Conservation (phyloP, 2,329 filamentous ascomycete genomes). For the Diplodia seriata region DNA sequence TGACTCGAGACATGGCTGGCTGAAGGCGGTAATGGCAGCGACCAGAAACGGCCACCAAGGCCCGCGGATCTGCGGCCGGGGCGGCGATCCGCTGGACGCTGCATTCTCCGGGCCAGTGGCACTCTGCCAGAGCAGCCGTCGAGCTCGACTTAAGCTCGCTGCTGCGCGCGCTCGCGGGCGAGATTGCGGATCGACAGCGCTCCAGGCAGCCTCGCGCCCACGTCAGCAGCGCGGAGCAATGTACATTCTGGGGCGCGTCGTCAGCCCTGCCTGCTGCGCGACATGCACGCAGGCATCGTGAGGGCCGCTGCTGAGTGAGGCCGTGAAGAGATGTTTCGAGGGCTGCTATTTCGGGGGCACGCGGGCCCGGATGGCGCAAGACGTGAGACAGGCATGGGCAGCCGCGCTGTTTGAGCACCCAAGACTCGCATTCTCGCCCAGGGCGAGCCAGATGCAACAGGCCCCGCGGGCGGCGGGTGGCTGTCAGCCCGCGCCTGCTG, state of each 20-base stretch:
- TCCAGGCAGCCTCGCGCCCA: constrained; percentile 28
- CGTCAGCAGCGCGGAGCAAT: constrained; percentile 28
- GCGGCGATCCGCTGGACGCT: constrained; percentile 14
- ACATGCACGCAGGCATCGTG: constrained; percentile 16
- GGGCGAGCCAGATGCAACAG: constrained; percentile 18
- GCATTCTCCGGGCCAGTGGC: constrained; percentile 19
- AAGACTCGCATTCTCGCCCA: constrained; percentile 19
- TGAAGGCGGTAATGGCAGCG: constrained; percentile 26
- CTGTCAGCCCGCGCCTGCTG: constrained; percentile 26
- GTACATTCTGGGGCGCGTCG: constrained; percentile 24
- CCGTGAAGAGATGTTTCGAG: constrained; percentile 27
- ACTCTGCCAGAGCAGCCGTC: constrained; percentile 6
- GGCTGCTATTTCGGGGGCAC: constrained; percentile 18
- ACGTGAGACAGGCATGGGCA: constrained; percentile 23
- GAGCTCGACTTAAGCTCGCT: constrained; percentile 15
- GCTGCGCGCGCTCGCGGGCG: constrained; percentile 4
- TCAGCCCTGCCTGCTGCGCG: constrained; percentile 29
- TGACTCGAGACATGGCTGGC: constrained; percentile 28
- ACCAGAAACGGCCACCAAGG: constrained; percentile 26
- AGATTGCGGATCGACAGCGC: constrained; percentile 11
- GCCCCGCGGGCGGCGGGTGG: constrained; percentile 17
- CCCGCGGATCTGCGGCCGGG: constrained; percentile 20
- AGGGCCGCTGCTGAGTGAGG: constrained; percentile 20
- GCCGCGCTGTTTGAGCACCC: neutral
- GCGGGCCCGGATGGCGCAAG: constrained; percentile 22